Percentiles rank a stretch among this genome's conserved stretches.
These are phyloP conservation scores for Irpex sp. DNA, from an alignment of 1,284 basidiomycete genomes.

Conservation along the genomic window DNA sequence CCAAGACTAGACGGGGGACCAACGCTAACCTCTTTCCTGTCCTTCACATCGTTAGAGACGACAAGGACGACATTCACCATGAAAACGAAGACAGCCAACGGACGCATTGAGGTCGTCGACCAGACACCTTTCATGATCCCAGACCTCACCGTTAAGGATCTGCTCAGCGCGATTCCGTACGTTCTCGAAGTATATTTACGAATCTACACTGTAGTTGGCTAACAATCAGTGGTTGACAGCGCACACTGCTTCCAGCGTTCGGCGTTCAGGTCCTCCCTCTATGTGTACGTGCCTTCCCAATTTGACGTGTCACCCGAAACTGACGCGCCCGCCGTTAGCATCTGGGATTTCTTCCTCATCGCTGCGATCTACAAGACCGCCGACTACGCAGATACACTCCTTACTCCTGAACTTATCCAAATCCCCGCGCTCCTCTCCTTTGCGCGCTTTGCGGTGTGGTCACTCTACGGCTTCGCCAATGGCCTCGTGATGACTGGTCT, in stretches of 20 bases:
- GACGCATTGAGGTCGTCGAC: slow-evolving; percentile 37
- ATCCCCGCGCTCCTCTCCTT: slow-evolving; percentile 61
- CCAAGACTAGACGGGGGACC: neutral
- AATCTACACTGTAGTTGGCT: neutral
- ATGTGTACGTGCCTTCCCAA: slow-evolving; percentile 55
- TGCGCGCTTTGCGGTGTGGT: slow-evolving; percentile 74
- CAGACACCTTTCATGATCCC: slow-evolving; percentile 72
- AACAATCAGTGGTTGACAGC: slow-evolving; percentile 34
- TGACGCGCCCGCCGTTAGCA: slow-evolving; percentile 27
- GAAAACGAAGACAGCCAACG: slow-evolving; percentile 24
- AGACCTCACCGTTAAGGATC: slow-evolving; percentile 81
- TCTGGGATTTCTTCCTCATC: slow-evolving; percentile 77
- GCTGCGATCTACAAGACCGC: slow-evolving; percentile 69
- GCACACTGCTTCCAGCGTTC: slow-evolving; percentile 93
- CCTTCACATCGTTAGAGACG: slow-evolving; percentile 2
- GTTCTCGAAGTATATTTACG: slow-evolving; percentile 26
- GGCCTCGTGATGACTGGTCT: slow-evolving; percentile 92
- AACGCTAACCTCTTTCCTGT: neutral
- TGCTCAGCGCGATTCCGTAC: slow-evolving; percentile 87
- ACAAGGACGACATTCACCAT: slow-evolving; percentile 15
- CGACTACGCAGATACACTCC: slow-evolving; percentile 62
- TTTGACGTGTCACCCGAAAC: slow-evolving; percentile 13
- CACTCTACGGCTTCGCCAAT: slow-evolving; percentile 77
- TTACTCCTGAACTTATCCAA: slow-evolving; percentile 60
- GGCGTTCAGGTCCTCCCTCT: slow-evolving; percentile 78